Evolutionary conservation across 148 eudicot species (phyloP), one percentile per base, ranked within the genome.

Genomic region (Diospyros lotus): DNA sequence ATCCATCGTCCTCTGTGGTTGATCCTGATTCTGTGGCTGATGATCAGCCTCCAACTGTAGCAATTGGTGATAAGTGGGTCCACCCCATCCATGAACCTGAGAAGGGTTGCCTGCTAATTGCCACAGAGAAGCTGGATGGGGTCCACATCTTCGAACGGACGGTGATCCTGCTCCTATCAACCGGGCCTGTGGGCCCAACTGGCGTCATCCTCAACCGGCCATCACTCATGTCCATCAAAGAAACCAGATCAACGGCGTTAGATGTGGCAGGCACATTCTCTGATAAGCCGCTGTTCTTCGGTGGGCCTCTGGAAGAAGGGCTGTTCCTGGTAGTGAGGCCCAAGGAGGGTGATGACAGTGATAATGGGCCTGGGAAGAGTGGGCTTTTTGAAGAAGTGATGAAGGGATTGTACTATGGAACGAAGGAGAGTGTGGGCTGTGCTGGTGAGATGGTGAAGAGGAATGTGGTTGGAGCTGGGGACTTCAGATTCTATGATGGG

Each of bases 401-500:
- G 92, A 87, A 86, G 38, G 95, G 95, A 50, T 39, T 94, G 72
- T 87, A 90, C 46, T 89, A 86, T 74, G 97, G 97, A 46, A 94
- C 90, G 1, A 90, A 87, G 79, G 95, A 88, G 79, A 88, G 84
- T 78, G 85, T 94, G 74, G 92, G 95, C 0, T 87, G 93, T 79
- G 93, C 87, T 15, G 87, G 90, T 54, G 97, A 91, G 81, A 94
- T 94, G 93, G 98, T 94, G 80, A 92, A 92, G 84, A 89, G 97
- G 81, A 80, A 84, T 78, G 82, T 82, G 59, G 86, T 92, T 68
- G 87, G 80, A 42, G 74, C 79, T n/a, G 88, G 71, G 65, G 88
- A 89, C 11, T 85, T 94, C 42, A 86, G 85, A 83, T 94, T 94
- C 84, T 94, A 88, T 73, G 95, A 94, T 80, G 98, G 98, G 65